A percentile compares a stretch with the other conserved stretches of the same genome.
These are phyloP conservation scores for Epichloe coenophiala DNA, from an alignment of 2,329 filamentous ascomycete genomes.

Conservation along the genomic window DNA sequence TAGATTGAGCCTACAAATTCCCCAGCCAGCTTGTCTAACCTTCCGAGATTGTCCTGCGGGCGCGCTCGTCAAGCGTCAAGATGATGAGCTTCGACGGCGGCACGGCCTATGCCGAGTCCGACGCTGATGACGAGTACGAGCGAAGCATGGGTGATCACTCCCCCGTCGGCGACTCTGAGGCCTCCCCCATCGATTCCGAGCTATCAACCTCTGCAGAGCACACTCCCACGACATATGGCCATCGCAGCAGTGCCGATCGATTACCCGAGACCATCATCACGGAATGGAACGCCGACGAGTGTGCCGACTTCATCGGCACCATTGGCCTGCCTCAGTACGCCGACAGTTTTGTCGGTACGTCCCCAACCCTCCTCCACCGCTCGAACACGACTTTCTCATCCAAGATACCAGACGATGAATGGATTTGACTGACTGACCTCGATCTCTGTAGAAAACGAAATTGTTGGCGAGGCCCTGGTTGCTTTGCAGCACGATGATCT, in stretches of 20 bases:
- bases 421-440: conserved; percentile 7
- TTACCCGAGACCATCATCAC: conserved; percentile 64
- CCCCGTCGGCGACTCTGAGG: conserved; percentile 52
- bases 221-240: conserved; percentile 66
- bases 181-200: conserved; percentile 56
- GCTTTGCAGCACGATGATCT: conserved; percentile 84
- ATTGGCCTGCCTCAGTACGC: conserved; percentile 75
- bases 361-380: background rate
- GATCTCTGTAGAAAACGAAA: conserved; percentile 62
- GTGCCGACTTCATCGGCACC: conserved; percentile 72
- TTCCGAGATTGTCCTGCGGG: background rate
- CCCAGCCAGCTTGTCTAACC: background rate
- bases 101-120: conserved; percentile 64
- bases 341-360: conserved; percentile 68
- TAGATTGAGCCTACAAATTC: background rate
- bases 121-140: conserved; percentile 76
- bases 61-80: conserved; percentile 10
- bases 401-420: background rate
- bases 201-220: conserved; percentile 56
- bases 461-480: conserved; percentile 81
- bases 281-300: conserved; percentile 76
- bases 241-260: conserved; percentile 48
- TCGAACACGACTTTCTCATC: background rate
- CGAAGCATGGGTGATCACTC: conserved; percentile 55
- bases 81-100: conserved; percentile 50